phyloP scores from a whole-genome alignment of 148 eudicot species.

The Suaeda aralocaspica region DNA sequence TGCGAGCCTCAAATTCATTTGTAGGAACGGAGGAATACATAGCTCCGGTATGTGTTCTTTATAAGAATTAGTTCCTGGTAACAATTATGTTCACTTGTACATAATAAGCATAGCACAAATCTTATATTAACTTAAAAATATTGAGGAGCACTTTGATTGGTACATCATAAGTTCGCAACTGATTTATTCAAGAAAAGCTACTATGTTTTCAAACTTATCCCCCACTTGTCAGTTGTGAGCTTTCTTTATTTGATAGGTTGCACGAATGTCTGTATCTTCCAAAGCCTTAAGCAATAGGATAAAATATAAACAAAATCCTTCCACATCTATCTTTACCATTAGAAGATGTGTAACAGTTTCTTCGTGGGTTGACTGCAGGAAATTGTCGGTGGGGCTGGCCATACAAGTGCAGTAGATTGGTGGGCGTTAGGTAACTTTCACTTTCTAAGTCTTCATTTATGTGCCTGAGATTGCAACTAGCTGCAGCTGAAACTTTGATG shows the following conservation, averaged over 20 bases:
- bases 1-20: constrained; percentile 96
- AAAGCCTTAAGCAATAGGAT: too few relatives aligned
- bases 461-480: background rate
- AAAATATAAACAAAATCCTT: background rate
- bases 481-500: background rate
- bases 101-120: background rate
- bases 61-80: background rate
- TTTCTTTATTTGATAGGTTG: too few relatives aligned
- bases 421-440: constrained; percentile 86
- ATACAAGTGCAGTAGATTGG: constrained; percentile 99
- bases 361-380: constrained; percentile 45
- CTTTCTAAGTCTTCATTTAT: background rate
- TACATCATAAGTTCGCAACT: background rate
- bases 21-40: constrained; percentile 99
- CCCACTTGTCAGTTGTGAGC: too few relatives aligned
- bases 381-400: constrained; percentile 87
- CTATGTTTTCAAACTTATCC: too few relatives aligned
- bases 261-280: background rate
- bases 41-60: constrained; percentile 71
- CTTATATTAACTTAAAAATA: background rate
- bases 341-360: constrained; percentile 12
- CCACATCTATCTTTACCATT: background rate
- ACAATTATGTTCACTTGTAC: background rate
- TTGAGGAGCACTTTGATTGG: background rate
- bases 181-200: background rate